Conservation (phyloP, 2,329 filamentous ascomycete species). For the Metarhizium rileyi region DNA sequence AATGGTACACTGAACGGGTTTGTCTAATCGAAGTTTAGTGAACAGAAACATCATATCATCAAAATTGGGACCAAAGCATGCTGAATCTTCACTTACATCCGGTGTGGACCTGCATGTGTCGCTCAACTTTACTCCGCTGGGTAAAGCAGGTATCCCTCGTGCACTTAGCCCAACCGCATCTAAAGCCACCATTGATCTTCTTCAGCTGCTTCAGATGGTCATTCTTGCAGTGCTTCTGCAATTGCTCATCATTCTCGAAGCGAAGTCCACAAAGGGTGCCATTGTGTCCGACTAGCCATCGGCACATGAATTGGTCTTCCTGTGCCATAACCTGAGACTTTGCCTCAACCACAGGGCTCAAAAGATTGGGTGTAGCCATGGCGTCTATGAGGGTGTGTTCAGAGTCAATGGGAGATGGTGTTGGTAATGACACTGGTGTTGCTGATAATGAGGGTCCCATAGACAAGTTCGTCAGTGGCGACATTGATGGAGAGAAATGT, state of each 20-base stretch:
- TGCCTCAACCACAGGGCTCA: not conserved
- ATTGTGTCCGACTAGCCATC: constrained; percentile 19
- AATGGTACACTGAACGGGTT: constrained; percentile 45
- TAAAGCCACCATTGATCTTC: constrained; percentile 36
- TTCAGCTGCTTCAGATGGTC: constrained; percentile 37
- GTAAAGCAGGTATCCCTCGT: constrained; percentile 42
- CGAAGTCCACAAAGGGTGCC: constrained; percentile 20
- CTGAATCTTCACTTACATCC: constrained; percentile 37
- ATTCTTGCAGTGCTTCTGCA: constrained; percentile 46
- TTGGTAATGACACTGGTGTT: constrained; percentile 8
- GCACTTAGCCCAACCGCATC: constrained; percentile 49
- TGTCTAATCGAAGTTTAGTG: constrained; percentile 30
- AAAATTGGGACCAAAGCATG: not conserved
- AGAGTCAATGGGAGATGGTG: constrained; percentile 15
- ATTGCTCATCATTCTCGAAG: constrained; percentile 35
- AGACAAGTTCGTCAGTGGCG: constrained; percentile 15
- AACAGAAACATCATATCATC: not conserved
- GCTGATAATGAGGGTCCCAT: constrained; percentile 14
- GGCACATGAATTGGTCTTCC: constrained; percentile 21
- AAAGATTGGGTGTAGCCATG: not conserved
- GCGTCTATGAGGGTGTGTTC: constrained; percentile 9
- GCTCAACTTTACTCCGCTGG: constrained; percentile 53
- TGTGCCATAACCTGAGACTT: constrained; percentile 11
- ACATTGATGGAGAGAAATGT: constrained; percentile 14
- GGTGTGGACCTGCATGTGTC: constrained; percentile 57